Conservation (phyloP, 139 green algal genomes). For the Eudorina sp. region DNA sequence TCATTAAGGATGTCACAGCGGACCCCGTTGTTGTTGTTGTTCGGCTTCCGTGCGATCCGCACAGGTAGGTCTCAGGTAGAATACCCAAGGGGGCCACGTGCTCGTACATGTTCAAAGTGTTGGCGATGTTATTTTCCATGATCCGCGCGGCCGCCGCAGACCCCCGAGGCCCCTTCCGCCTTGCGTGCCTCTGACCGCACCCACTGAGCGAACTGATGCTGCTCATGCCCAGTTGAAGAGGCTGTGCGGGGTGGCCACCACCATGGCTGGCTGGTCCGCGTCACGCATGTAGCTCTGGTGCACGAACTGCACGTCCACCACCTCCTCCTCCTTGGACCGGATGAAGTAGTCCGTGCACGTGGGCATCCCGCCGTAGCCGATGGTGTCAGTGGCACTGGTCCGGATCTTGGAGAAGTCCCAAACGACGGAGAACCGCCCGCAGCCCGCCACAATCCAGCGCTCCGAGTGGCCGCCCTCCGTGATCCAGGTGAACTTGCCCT, state of each 20-base stretch:
- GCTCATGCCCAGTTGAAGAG: no score
- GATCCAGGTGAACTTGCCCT: constrained; percentile 78
- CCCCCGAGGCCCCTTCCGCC: no score
- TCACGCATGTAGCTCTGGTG: constrained; percentile 69
- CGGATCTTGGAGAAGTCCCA: constrained; percentile 86
- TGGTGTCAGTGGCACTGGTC: constrained; percentile 25
- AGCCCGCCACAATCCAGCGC: constrained; percentile 89
- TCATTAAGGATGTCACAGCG: no score
- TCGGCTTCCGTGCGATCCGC: no score
- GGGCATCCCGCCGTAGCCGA: constrained; percentile 83
- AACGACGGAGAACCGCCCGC: constrained; percentile 81
- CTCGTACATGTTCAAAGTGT: no score
- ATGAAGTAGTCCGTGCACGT: constrained; percentile 89
- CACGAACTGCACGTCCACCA: constrained; percentile 88
- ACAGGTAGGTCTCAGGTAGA: no score
- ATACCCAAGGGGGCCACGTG: no score
- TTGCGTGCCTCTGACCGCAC: no score
- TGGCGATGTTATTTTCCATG: no score
- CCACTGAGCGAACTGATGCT: no score
- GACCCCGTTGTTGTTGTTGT: no score
- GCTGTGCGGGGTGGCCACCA: constrained; percentile 71
- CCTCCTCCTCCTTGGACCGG: constrained; percentile 80
- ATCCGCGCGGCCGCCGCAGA: no score
- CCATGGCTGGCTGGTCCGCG: constrained; percentile 48
- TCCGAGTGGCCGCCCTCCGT: constrained; percentile 87